A percentile compares a stretch with the other conserved stretches of the same genome.
Conservation (phyloP, 164 flowering plant species). For the Tetrastigma voinierianum region DNA sequence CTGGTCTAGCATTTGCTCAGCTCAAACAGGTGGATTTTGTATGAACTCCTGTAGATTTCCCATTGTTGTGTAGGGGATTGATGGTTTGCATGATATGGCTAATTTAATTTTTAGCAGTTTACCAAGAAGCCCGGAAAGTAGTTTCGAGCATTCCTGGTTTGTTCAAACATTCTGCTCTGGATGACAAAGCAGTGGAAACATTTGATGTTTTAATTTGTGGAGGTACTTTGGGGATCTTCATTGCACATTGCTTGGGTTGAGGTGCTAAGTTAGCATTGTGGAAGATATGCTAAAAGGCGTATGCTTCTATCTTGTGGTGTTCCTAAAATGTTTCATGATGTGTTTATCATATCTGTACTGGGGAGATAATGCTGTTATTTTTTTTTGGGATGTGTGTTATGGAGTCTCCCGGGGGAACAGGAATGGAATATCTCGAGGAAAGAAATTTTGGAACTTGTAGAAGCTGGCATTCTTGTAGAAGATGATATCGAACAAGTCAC, state of each 20-base stretch:
- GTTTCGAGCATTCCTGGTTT: slow-evolving; percentile 53
- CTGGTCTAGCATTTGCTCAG: slow-evolving; percentile 66
- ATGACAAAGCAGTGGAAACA: slow-evolving; percentile 34
- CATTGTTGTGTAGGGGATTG: no score
- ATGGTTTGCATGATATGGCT: background rate
- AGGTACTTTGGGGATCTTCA: slow-evolving; percentile 93
- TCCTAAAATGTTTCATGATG: slow-evolving; percentile 10
- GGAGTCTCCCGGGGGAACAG: slow-evolving; percentile 99
- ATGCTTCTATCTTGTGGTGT: slow-evolving; percentile 19
- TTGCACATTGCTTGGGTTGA: slow-evolving; percentile 86
- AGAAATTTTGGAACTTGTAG: slow-evolving; percentile 85
- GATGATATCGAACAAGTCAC: slow-evolving; percentile 70
- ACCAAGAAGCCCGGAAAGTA: slow-evolving; percentile 45
- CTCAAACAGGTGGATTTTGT: slow-evolving; percentile 39
- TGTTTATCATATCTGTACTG: slow-evolving; percentile 5
- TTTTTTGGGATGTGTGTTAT: no score
- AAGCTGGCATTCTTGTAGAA: slow-evolving; percentile 69
- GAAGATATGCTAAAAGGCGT: slow-evolving; percentile 85
- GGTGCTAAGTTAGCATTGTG: slow-evolving; percentile 82
- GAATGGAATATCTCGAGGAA: slow-evolving; percentile 98
- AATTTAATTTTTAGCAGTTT: slow-evolving; percentile 32
- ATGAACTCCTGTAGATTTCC: background rate
- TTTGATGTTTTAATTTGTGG: slow-evolving; percentile 95
- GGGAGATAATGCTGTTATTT: slow-evolving; percentile 3
- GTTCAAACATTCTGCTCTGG: slow-evolving; percentile 29